These are phyloP conservation scores for Thermoascus crustaceus DNA, from an alignment of 2,329 filamentous ascomycete species.

Conservation along the genomic window DNA sequence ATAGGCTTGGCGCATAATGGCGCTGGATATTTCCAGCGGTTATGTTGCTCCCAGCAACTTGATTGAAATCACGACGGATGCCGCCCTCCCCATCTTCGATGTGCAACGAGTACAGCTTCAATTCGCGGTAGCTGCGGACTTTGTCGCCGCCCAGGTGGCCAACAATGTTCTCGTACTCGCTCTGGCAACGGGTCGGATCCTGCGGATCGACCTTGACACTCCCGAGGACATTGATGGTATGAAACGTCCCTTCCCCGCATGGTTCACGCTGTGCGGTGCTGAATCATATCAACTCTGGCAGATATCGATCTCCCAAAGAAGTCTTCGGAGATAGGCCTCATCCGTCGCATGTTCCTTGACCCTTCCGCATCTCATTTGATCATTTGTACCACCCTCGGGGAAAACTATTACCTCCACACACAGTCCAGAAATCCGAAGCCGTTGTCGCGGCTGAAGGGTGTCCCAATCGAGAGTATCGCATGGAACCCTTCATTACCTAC, in stretches of 20 bases:
- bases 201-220: constrained; percentile 88
- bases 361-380: constrained; percentile 92
- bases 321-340: constrained; percentile 80
- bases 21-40: constrained; percentile 62
- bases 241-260: constrained; percentile 12
- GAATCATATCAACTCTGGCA: constrained; percentile 31
- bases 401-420: constrained; percentile 97
- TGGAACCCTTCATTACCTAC: constrained; percentile 94
- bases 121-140: constrained; percentile 90
- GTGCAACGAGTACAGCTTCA: constrained; percentile 86
- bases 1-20: constrained; percentile 47
- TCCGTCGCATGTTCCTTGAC: constrained; percentile 93
- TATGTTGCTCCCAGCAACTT: constrained; percentile 61
- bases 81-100: constrained; percentile 79
- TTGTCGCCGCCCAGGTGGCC: constrained; percentile 91
- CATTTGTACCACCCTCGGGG: constrained; percentile 80
- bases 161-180: constrained; percentile 95
- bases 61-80: constrained; percentile 52
- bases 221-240: constrained; percentile 89
- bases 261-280: constrained; percentile 7
- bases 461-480: constrained; percentile 78
- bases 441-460: constrained; percentile 72
- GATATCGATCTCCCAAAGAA: constrained; percentile 97
- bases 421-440: constrained; percentile 83
- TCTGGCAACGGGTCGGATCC: constrained; percentile 80